phyloP scores from a whole-genome alignment of 768 basidiomycete genomes.

The Piloderma croceum region DNA sequence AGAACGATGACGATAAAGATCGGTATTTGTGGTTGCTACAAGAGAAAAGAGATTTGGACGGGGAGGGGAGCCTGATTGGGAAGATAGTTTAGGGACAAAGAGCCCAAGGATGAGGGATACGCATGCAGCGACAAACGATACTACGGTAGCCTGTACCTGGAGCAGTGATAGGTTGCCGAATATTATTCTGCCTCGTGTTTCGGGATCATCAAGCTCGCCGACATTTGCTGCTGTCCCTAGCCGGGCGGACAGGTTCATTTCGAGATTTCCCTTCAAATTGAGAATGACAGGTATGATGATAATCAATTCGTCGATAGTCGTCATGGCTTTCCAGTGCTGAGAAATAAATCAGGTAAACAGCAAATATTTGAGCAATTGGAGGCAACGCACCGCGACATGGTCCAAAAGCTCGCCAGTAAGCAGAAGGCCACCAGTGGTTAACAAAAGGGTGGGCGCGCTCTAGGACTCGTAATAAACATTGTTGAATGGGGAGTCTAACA shows the following conservation, averaged over 20 bases:
- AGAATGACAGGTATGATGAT: constrained; percentile 93
- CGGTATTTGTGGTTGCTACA: no score
- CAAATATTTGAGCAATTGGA: background rate
- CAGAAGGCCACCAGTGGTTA: constrained; percentile 77
- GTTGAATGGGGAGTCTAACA: constrained; percentile 2
- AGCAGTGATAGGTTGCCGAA: constrained; percentile 79
- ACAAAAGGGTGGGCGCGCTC: constrained; percentile 83
- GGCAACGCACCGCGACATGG: constrained; percentile 67
- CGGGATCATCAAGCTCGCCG: constrained; percentile 78
- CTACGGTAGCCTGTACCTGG: constrained; percentile 89
- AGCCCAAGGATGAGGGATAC: constrained; percentile 70
- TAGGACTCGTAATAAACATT: constrained; percentile 24
- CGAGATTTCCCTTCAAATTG: constrained; percentile 96
- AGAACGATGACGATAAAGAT: background rate
- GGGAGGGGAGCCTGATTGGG: no score
- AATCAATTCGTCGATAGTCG: constrained; percentile 87
- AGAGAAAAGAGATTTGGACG: no score
- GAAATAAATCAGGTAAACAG: background rate
- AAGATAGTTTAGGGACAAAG: constrained; percentile 38
- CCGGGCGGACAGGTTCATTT: constrained; percentile 96
- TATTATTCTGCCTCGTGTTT: constrained; percentile 58
- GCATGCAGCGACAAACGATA: constrained; percentile 81
- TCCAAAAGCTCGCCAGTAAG: constrained; percentile 90
- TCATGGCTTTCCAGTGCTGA: constrained; percentile 87
- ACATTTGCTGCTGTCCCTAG: constrained; percentile 94